Conservation (phyloP, 495 filamentous ascomycete genomes). For the Xylaria longipes region DNA sequence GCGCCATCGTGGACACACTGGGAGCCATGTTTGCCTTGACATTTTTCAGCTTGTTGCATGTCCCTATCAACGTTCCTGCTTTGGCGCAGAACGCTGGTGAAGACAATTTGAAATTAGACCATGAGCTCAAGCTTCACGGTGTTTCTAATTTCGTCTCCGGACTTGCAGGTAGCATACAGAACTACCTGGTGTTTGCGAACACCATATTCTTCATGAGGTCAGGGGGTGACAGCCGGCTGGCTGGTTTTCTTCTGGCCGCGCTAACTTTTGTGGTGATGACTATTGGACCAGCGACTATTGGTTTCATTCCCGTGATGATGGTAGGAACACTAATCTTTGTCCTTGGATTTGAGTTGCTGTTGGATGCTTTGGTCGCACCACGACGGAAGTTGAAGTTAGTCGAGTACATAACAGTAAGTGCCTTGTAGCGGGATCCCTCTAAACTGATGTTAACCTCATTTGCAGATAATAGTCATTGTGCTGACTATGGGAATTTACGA, state of each 20-base stretch:
- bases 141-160: constrained; percentile 92
- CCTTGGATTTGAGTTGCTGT: constrained; percentile 86
- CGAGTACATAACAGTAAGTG: constrained; percentile 76
- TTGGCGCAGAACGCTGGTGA: constrained; percentile 86
- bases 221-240: constrained; percentile 84
- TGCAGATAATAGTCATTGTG: constrained; percentile 84
- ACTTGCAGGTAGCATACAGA: constrained; percentile 87
- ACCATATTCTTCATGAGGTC: constrained; percentile 93
- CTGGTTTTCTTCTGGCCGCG: constrained; percentile 82
- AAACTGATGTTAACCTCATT: constrained; percentile 34
- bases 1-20: constrained; percentile 76
- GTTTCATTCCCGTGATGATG: constrained; percentile 95
- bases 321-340: constrained; percentile 94
- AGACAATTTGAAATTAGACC: constrained; percentile 87
- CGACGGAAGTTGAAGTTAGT: constrained; percentile 82
- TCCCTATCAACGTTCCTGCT: constrained; percentile 96
- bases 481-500: constrained; percentile 96
- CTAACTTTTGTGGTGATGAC: constrained; percentile 82
- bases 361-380: constrained; percentile 87
- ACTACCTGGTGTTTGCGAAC: constrained; percentile 97
- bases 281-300: constrained; percentile 84
- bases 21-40: constrained; percentile 97
- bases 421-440: constrained; percentile 30
- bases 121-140: constrained; percentile 91
- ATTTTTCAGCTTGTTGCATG: constrained; percentile 96